Evolutionary conservation across 2,329 filamentous ascomycete genomes (phyloP).

Genomic region (Sarocladiaceae sp.): DNA sequence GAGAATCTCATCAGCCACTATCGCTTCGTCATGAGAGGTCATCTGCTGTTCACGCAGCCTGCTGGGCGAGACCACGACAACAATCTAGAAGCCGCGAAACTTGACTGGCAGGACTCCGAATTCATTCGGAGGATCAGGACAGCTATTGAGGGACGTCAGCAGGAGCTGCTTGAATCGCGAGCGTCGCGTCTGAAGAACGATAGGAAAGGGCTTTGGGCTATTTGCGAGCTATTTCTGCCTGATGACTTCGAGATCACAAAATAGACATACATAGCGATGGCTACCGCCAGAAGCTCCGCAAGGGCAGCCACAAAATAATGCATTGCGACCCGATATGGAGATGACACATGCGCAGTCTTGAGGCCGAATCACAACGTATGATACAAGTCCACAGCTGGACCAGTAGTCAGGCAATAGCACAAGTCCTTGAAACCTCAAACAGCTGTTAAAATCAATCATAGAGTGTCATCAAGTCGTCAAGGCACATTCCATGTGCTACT

Average conservation of each 20-base stretch:
- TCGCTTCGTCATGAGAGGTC: background rate
- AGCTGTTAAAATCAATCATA: too few species aligned
- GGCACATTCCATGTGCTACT: too few species aligned
- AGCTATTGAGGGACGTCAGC: background rate
- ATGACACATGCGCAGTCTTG: too few species aligned
- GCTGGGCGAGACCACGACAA: background rate
- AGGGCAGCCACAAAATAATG: too few species aligned
- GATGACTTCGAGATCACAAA: background rate
- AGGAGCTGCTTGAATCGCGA: background rate
- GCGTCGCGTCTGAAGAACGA: background rate
- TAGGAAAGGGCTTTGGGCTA: background rate
- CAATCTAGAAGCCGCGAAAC: background rate
- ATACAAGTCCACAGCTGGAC: too few species aligned
- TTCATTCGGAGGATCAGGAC: background rate
- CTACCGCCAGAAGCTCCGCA: too few species aligned
- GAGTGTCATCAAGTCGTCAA: too few species aligned
- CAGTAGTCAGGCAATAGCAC: too few species aligned
- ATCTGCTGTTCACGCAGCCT: background rate
- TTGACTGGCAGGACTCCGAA: background rate
- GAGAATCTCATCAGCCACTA: background rate
- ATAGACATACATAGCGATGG: background rate
- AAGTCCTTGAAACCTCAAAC: too few species aligned
- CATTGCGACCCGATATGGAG: too few species aligned
- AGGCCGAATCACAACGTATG: too few species aligned
- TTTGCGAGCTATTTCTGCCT: conserved; percentile 2